Percentiles rank a stretch among this genome's conserved stretches.
Conservation (phyloP, 345 rosid species). For the Citrus unshiu region DNA sequence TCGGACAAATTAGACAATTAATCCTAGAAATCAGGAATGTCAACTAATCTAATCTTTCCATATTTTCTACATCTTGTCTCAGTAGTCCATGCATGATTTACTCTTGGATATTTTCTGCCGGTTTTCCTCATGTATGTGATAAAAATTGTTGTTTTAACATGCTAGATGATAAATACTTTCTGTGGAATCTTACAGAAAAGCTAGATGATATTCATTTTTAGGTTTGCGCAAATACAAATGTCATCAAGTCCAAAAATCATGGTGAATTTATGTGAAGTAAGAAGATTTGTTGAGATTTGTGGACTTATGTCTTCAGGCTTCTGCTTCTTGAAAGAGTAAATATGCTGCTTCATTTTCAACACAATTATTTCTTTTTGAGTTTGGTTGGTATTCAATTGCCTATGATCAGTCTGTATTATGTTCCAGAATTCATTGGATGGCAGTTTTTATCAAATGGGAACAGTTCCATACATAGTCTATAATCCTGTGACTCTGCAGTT, state of each 20-base stretch:
- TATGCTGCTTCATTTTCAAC: background rate
- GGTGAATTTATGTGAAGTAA: background rate
- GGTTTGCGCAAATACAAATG: background rate
- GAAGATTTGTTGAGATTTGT: background rate
- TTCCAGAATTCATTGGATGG: background rate
- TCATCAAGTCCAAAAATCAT: background rate
- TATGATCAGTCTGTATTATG: background rate
- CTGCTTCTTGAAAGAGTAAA: background rate
- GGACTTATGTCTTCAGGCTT: background rate
- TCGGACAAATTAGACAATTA: too few relatives aligned
- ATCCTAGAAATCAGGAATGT: too few relatives aligned
- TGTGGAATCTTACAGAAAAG: background rate
- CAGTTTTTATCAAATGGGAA: background rate
- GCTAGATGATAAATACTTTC: background rate
- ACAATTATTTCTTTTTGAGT: background rate
- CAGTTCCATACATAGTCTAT: background rate
- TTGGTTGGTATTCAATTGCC: background rate
- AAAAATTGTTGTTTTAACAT: background rate
- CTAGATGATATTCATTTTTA: background rate
- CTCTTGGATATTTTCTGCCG: background rate
- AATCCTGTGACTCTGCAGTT: background rate
- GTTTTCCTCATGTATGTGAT: background rate
- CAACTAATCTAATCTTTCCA: too few relatives aligned
- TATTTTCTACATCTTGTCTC: too few relatives aligned
- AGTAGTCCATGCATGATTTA: too few relatives aligned